Evolutionary conservation across 1,284 basidiomycete genomes (phyloP), one percentile per base, ranked within the genome.

Genomic region (Ceratobasidium sp.): DNA sequence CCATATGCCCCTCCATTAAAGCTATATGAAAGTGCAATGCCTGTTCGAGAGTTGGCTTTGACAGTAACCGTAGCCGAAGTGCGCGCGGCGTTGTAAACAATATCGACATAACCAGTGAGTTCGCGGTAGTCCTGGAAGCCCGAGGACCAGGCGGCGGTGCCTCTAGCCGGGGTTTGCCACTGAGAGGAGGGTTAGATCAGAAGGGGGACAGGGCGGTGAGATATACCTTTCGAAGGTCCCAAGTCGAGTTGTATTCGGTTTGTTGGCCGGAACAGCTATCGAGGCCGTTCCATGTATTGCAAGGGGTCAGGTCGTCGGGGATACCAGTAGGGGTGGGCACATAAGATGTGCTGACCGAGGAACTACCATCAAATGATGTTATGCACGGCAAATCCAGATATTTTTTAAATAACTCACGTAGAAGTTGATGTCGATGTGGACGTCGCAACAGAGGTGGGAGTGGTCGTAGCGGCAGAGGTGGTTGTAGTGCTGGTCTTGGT

Each of bases 111-210:
- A 18, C 71, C 71, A 35, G 71, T 74, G 71, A 74, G 71, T 44
- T 74, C 71, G 59, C 71, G 71, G 33, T 74, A 74, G 60, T 74
- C 71, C 41, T 74, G 71, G 71, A 74, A 74, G 0, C 46, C 71
- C 27, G 71, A 74, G 48, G 71, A 74, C 71, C 71, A 74, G 33
- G 59, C 59, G 20, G 46, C 59, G 16, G 27, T 46, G 10, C 71
- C 71, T 18, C 71, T 44, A 10, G 71, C 6, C 18, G 71, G 71
- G 50, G 71, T 74, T 74, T 74, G 71, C 71, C 71, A 74, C 71
- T 74, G 18, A 8, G 30, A 27, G 16, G 4, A 44, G 52, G 20
- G 35, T 44, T 62, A 35, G 14, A 62, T 5, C 3, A 30, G 33
- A 16, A 38, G 23, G 6, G 16, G 59, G 30, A 18, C 20, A 30